Conservation (phyloP, 768 basidiomycete species). For the Suillus subluteus region DNA sequence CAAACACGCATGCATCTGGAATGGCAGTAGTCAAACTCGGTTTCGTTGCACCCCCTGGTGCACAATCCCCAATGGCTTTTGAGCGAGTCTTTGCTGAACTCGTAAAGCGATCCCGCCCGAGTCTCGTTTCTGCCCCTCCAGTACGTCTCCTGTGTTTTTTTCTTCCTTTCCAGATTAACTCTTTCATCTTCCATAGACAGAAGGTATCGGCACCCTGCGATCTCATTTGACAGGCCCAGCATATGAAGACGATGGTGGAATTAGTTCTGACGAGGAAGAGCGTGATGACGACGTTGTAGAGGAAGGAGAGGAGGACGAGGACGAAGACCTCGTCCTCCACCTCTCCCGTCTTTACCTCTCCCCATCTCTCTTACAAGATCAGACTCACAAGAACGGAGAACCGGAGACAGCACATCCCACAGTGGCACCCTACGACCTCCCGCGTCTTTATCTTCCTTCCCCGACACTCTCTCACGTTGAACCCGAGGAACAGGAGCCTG, state of each 20-base stretch:
- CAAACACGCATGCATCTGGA: conserved; percentile 51
- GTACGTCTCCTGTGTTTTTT: conserved; percentile 40
- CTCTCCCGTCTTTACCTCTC: conserved; percentile 28
- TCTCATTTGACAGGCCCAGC: conserved; percentile 57
- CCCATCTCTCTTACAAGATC: conserved; percentile 26
- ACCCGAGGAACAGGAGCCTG: conserved; percentile 22
- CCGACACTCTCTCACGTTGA: background rate
- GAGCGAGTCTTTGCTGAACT: conserved; percentile 67
- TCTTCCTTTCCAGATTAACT: conserved; percentile 8
- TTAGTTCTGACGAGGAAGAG: conserved; percentile 58
- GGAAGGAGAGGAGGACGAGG: conserved; percentile 34
- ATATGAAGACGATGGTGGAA: conserved; percentile 78
- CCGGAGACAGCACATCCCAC: conserved; percentile 21
- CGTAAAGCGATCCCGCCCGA: conserved; percentile 62
- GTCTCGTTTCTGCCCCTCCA: conserved; percentile 76
- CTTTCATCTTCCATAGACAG: conserved; percentile 53
- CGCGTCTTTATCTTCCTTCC: background rate
- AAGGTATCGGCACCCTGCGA: conserved; percentile 84
- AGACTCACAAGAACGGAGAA: conserved; percentile 15
- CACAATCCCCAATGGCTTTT: conserved; percentile 49
- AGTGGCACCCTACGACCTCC: too few species aligned
- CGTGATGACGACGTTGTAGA: conserved; percentile 39
- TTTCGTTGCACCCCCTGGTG: conserved; percentile 50
- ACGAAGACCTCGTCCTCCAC: conserved; percentile 31
- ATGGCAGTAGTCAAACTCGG: conserved; percentile 65